Evolutionary conservation across 148 eudicot genomes (phyloP).

Genomic region (Camellia sinensis): DNA sequence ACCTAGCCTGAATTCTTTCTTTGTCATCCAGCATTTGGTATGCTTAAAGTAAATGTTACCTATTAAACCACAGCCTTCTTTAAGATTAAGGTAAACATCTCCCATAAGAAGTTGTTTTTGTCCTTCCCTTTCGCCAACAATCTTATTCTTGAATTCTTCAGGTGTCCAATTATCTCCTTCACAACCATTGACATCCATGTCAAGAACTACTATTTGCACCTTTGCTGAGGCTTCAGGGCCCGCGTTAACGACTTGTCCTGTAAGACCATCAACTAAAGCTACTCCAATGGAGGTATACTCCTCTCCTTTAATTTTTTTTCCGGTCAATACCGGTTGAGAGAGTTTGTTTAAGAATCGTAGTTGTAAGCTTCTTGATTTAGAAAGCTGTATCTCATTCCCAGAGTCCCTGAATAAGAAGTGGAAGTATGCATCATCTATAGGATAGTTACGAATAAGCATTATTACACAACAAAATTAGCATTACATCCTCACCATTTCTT

Average conservation of each 20-base stretch:
- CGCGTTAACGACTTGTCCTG: conserved; percentile 10
- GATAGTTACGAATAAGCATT: neutral
- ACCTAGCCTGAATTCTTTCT: conserved; percentile 18
- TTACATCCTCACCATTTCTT: conserved; percentile 13
- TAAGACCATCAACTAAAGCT: conserved; percentile 14
- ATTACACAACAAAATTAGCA: neutral
- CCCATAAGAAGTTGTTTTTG: conserved; percentile 17
- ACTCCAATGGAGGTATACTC: neutral
- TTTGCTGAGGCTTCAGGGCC: conserved; percentile 23
- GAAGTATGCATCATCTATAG: neutral
- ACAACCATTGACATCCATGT: conserved; percentile 13
- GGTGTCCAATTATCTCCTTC: conserved; percentile 14
- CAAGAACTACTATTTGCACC: conserved; percentile 20
- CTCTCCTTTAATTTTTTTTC: conserved; percentile 15
- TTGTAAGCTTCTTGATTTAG: conserved; percentile 1
- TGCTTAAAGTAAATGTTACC: conserved; percentile 12
- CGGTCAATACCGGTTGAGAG: conserved; percentile 13
- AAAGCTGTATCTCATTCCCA: neutral
- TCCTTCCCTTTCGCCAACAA: conserved; percentile 7
- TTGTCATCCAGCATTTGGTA: conserved; percentile 15
- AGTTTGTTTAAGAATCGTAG: conserved; percentile 2
- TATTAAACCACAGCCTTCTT: conserved; percentile 12
- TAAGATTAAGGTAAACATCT: neutral
- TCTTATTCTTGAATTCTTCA: conserved; percentile 18
- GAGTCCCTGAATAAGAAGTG: conserved; percentile 6